A percentile compares a stretch with the other conserved stretches of the same genome.
Conservation (phyloP, 2,329 filamentous ascomycete species). For the Sclerotinia borealis region DNA sequence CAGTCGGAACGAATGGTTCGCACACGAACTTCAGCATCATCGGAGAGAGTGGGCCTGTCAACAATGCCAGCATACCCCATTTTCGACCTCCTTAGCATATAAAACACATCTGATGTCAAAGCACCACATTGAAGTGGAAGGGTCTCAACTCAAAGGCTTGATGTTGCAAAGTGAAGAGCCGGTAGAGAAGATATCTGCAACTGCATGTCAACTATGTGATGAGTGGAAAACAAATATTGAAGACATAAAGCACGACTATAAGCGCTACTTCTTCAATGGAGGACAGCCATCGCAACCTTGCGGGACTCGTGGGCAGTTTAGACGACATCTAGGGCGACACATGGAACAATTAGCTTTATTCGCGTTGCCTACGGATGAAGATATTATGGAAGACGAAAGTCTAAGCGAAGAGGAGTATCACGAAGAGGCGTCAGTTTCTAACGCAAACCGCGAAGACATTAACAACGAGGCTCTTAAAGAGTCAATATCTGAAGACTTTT, state of each 20-base stretch:
- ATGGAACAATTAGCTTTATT: constrained; percentile 26
- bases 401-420: background rate
- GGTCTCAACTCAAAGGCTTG: constrained; percentile 21
- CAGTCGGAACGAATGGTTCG: constrained; percentile 31
- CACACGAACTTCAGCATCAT: constrained; percentile 32
- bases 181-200: constrained; percentile 18
- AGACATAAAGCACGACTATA: constrained; percentile 12
- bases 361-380: constrained; percentile 16
- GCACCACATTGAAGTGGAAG: constrained; percentile 9
- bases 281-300: constrained; percentile 11
- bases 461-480: background rate
- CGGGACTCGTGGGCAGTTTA: constrained; percentile 19
- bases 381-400: background rate
- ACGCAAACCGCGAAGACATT: background rate
- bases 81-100: constrained; percentile 14
- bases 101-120: constrained; percentile 15
- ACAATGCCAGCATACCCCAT: constrained; percentile 18
- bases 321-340: constrained; percentile 21
- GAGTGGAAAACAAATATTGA: constrained; percentile 25
- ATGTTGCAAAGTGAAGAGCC: constrained; percentile 24
- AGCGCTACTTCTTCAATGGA: constrained; percentile 11
- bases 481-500: too few relatives aligned
- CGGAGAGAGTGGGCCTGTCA: constrained; percentile 28
- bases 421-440: background rate
- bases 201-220: constrained; percentile 31